Evolutionary conservation across 2,329 filamentous ascomycete species (phyloP).

Genomic region (Balansia obtecta): DNA sequence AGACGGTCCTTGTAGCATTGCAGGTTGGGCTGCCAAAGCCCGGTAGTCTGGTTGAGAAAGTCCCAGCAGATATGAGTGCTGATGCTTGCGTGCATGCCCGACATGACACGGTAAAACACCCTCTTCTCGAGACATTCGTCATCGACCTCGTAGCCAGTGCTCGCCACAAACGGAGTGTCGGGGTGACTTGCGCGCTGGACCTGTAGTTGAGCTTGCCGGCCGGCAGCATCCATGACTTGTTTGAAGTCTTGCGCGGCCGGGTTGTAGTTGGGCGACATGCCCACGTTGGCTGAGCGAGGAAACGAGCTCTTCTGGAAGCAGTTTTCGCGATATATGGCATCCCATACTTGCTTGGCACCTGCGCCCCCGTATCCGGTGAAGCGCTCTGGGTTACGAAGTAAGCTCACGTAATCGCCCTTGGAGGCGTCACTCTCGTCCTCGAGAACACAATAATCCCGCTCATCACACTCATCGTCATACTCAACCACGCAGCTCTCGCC

Average conservation of each 20-base stretch:
- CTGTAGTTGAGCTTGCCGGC: constrained; percentile 48
- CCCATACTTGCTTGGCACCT: constrained; percentile 83
- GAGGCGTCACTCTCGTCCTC: constrained; percentile 79
- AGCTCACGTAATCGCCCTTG: constrained; percentile 93
- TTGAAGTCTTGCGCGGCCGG: constrained; percentile 49
- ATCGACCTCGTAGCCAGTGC: constrained; percentile 60
- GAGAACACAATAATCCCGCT: constrained; percentile 90
- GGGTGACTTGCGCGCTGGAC: constrained; percentile 32
- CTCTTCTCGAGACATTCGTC: constrained; percentile 96
- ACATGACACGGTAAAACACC: constrained; percentile 93
- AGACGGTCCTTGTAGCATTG: constrained; percentile 82
- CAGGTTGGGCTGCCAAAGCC: constrained; percentile 83
- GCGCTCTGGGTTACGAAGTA: constrained; percentile 84
- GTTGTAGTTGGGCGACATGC: constrained; percentile 30
- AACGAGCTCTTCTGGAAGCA: constrained; percentile 70
- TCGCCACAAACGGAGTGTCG: constrained; percentile 46
- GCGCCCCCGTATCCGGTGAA: constrained; percentile 89
- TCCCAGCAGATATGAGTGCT: constrained; percentile 94
- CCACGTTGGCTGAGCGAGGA: constrained; percentile 44
- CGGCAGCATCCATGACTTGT: constrained; percentile 45
- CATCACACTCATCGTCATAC: constrained; percentile 94
- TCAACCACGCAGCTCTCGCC: constrained; percentile 95
- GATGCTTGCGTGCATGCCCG: constrained; percentile 97
- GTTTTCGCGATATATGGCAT: constrained; percentile 93
- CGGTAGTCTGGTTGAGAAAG: constrained; percentile 88